Base-by-base conservation (phyloP, 768 basidiomycete genomes). In the Dentipellis sp. region DNA sequence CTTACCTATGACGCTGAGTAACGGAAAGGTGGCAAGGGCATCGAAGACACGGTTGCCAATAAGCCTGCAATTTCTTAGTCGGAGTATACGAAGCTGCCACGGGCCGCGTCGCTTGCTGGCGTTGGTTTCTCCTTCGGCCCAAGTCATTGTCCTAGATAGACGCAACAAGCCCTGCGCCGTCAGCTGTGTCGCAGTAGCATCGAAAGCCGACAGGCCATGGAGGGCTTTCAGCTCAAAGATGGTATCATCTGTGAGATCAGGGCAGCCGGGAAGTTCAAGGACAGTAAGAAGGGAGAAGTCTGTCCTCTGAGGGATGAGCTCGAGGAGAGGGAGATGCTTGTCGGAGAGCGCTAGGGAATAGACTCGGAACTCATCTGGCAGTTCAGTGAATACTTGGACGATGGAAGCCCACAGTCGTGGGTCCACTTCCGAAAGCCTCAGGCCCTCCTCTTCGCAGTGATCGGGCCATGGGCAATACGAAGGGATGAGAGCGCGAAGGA, bases 211-310 rank as follows among this genome's bases (percentile, higher is more conserved):
- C 17, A 91, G 72, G 6, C 74, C 71, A 60, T 78, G 79, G 6
- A 91, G 74, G 10, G 67, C 60, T 29, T 74, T 76, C 29, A 90
- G 71, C 9, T 69, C 64, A 40, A 74, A 56, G 22, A 88, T 72
- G 49, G 76, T 78, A 22, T 76, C 68, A 66, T 91, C 88, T 23
- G 74, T 78, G 0, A 91, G 71, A n/a, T 78, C 71, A 10, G 56
- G 54, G 60, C 84, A 84, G 5, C 73, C 67, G 3, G 79, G 74
- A 9, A 91, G 70, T 49, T 85, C 75, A 21, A 91, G 67, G 10
- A 87, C 65, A 5, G 87, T 85, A 53, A 90, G 58, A 35, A 91
- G 73, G 2, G 85, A 74, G 65, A 88, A 91, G 21, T 77, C 63
- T 2, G 73, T 63, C 0, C 83, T 80, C 46, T 75, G 69, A 1